Conservation (phyloP, 1,284 basidiomycete genomes). For the Ganoderma multipileum region DNA sequence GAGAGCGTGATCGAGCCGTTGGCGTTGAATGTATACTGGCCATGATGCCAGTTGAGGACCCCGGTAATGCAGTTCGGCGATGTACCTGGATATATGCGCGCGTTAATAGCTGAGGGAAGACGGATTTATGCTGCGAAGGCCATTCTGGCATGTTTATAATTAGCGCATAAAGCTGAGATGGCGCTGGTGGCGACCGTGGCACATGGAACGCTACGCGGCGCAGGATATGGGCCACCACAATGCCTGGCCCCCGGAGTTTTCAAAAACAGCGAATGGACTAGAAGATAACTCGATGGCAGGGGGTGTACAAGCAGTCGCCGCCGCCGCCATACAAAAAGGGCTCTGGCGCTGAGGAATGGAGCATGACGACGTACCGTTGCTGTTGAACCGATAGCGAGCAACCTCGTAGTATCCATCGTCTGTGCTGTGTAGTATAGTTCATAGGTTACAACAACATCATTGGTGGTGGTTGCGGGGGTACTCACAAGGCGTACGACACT, state of each 20-base stretch:
- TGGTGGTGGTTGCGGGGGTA: conserved; percentile 24
- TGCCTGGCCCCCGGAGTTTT: too few relatives aligned
- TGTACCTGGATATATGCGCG: conserved; percentile 53
- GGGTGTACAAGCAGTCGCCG: too few relatives aligned
- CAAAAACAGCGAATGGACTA: too few relatives aligned
- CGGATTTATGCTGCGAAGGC: not conserved
- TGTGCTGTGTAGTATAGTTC: conserved; percentile 49
- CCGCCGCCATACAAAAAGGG: not conserved
- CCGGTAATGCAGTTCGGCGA: conserved; percentile 85
- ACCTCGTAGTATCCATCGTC: conserved; percentile 84
- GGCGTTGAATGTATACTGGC: conserved; percentile 66
- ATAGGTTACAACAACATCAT: not conserved
- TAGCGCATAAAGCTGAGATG: not conserved
- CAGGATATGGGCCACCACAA: too few relatives aligned
- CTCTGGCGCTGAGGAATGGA: not conserved
- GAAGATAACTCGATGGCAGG: too few relatives aligned
- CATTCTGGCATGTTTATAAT: not conserved
- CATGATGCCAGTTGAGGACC: conserved; percentile 88
- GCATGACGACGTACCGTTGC: conserved; percentile 66
- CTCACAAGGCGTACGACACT: conserved; percentile 88
- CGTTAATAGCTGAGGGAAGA: not conserved
- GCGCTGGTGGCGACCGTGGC: not conserved
- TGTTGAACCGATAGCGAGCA: conserved; percentile 84
- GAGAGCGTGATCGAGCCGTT: conserved; percentile 82
- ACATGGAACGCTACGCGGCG: not conserved